Base-by-base conservation (phyloP, 495 filamentous ascomycete genomes). In the Aspergillus conjunctus region DNA sequence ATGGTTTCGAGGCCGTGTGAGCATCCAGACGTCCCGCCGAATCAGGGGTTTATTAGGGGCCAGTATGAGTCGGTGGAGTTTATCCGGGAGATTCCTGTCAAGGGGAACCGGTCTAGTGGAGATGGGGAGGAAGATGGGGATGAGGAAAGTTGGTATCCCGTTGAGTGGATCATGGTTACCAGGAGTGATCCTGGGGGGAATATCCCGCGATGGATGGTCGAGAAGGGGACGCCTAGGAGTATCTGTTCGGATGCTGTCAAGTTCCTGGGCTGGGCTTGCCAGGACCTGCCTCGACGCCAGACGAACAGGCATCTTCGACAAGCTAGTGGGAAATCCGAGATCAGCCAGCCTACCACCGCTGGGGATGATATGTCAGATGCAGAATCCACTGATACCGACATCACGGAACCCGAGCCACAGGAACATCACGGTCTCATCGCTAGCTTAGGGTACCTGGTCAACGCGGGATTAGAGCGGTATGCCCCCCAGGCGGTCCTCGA, bases 161-260 rank as follows among this genome's bases (percentile, higher is more conserved):
- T 97, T 14, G 93, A 97, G 72, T 98, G 93, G 93, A 86, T 96
- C 37, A 97, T 97, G 94, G 85, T 97, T 21, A 97, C 93, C 1
- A 80, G 93, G n/a, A 92, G 88, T 71, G 92, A 97, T 64, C 93
- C 93, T 0, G 93, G 94, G 21, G 94, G 93, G 33, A 94, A 84
- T 55, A 93, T 97, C 8, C 93, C 93, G 0, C 83, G 91, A 30
- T 98, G 94, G 76, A 90, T 98, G 88, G 90, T 98, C 20, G 94
- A 97, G 72, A 86, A 92, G 68, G 91, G 91, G 41, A 98, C 93
- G 1, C 93, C 93, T 0, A 83, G 81, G 11, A 88, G 91, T 18
- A 95, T 98, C 61, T 85, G 91, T 15, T 75, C 77, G 22, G 93
- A 97, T 70, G 91, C 92, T 0, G 83, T 79, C 53, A 93, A 91